A percentile compares a stretch with the other conserved stretches of the same genome.
These are phyloP conservation scores for Boletales sp. DNA, from an alignment of 768 basidiomycete species.

Conservation along the genomic window DNA sequence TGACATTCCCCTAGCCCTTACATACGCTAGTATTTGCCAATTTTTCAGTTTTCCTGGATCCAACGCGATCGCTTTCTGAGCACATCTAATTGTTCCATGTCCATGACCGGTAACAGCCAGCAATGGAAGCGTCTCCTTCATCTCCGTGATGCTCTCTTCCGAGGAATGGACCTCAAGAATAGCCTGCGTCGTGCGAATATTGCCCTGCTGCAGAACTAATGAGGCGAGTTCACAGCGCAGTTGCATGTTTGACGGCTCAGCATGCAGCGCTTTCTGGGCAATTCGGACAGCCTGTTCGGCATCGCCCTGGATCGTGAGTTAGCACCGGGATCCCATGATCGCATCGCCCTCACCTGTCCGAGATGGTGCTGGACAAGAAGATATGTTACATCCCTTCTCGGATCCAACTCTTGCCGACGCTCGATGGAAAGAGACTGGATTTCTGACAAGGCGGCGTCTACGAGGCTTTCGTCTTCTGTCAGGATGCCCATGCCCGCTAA, in stretches of 20 bases:
- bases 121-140: slow-evolving; percentile 44
- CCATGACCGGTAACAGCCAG: slow-evolving; percentile 43
- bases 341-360: slow-evolving; percentile 50
- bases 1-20: slow-evolving; percentile 31
- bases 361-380: slow-evolving; percentile 72
- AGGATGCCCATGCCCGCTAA: slow-evolving; percentile 90
- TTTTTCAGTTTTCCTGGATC: slow-evolving; percentile 41
- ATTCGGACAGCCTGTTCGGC: slow-evolving; percentile 45
- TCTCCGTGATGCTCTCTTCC: slow-evolving; percentile 34
- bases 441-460: slow-evolving; percentile 86
- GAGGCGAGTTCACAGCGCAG: slow-evolving; percentile 53
- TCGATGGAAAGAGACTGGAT: slow-evolving; percentile 68
- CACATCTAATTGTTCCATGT: slow-evolving; percentile 37
- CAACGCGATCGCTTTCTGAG: slow-evolving; percentile 64
- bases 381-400: slow-evolving; percentile 63
- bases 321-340: neutral
- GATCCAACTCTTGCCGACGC: slow-evolving; percentile 63
- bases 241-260: slow-evolving; percentile 50
- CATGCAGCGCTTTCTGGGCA: slow-evolving; percentile 54
- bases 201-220: slow-evolving; percentile 48
- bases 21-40: slow-evolving; percentile 63
- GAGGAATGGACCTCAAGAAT: slow-evolving; percentile 36
- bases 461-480: slow-evolving; percentile 69
- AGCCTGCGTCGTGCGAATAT: slow-evolving; percentile 42
- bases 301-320: slow-evolving; percentile 40